Conservation (phyloP, 2,329 filamentous ascomycete genomes). For the Fusarium coffeatum region DNA sequence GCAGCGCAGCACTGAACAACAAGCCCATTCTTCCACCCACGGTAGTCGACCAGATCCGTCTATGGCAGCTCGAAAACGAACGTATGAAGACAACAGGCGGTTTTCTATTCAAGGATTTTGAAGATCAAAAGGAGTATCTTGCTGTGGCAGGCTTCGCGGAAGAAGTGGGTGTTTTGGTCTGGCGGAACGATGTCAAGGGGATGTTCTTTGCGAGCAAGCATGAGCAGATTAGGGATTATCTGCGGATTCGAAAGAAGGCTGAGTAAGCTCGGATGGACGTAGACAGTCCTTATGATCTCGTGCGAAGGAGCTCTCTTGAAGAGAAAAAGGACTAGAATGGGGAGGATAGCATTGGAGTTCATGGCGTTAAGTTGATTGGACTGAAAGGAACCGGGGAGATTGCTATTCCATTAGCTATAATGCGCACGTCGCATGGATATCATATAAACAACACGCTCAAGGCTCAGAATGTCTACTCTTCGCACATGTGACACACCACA, state of each 20-base stretch:
- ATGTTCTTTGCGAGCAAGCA: conserved; percentile 94
- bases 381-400: neutral
- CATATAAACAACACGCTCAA: neutral
- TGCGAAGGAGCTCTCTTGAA: neutral
- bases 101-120: conserved; percentile 91
- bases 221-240: conserved; percentile 86
- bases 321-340: neutral
- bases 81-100: conserved; percentile 86
- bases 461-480: neutral
- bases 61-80: conserved; percentile 98
- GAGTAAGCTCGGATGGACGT: conserved; percentile 45
- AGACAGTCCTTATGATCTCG: neutral
- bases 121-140: conserved; percentile 74
- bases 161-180: conserved; percentile 89
- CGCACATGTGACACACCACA: neutral
- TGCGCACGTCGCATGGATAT: neutral
- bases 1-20: conserved; percentile 67
- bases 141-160: conserved; percentile 82
- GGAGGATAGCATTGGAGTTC: conserved; percentile 37
- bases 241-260: conserved; percentile 72
- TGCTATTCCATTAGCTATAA: no score
- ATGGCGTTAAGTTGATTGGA: conserved; percentile 24
- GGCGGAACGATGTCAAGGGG: conserved; percentile 81
- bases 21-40: conserved; percentile 88
- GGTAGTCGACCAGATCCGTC: conserved; percentile 94